Base-by-base conservation (phyloP, 768 basidiomycete species). In the Serendipita sp. region DNA sequence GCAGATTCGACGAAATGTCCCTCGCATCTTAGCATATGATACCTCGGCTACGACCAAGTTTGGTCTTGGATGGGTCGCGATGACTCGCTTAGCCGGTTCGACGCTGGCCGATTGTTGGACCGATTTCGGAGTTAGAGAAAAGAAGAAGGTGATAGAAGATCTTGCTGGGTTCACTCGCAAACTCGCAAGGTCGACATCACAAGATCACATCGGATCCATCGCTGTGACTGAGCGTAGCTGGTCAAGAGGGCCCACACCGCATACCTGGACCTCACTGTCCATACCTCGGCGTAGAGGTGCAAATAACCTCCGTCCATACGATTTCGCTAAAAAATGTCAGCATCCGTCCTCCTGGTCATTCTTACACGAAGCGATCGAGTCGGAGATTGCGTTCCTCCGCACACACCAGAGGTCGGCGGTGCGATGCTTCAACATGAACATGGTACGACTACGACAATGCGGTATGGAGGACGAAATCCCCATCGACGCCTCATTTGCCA, bases 301-400 rank as follows among this genome's bases (percentile, higher is more conserved):
- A 23, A 60, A 60, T 29, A 60, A 60, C 34, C 8, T 33, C 4
- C 55, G 55, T n/a, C 55, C 55, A 60, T 60, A 33, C 18, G 27
- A 60, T n/a, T 60, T 34, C 8, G 16, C 55, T 0, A 10, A n/a
- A 60, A 31, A 27, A 10, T 11, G 29, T 18, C 16, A 27, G 23
- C 55, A 60, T 34, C 27, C 23, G 27, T 60, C 55, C 16, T 8
- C 55, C 55, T n/a, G 29, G 18, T 60, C 55, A 10, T 60, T 23
- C 34, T 8, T 60, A 34, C 29, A 10, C 27, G 23, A 34, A n/a
- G 55, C 55, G 18, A n/a, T 60, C 55, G 55, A 60, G 55, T 31
- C 55, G 55, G 55, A 60, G 36, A 36, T 60, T 27, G 55, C 55
- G 18, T 60, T 60, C 36, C 55, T 60, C 55, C 55, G 55, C 55